These are phyloP conservation scores for Cyberlindnera sargentensis DNA, from an alignment of 805 yeast genomes.

Conservation along the genomic window DNA sequence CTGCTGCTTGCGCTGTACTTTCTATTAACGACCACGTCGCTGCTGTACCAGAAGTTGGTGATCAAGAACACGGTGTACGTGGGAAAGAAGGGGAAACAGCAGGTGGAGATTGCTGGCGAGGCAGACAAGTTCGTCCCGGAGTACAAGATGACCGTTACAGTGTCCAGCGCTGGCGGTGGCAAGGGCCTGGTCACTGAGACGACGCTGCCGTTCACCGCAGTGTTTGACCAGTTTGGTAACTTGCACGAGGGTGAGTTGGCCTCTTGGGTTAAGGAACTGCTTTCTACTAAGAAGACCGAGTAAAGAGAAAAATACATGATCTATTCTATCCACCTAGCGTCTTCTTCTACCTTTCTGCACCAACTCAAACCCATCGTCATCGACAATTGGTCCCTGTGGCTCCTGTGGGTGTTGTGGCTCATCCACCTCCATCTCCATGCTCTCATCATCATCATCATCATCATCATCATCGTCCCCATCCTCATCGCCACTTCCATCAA, in stretches of 20 bases:
- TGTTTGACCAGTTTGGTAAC: constrained; percentile 35
- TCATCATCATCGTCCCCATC: constrained; percentile 39
- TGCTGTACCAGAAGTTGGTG: constrained; percentile 29
- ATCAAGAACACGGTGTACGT: constrained; percentile 38
- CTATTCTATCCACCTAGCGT: not conserved
- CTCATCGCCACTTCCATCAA: constrained; percentile 43
- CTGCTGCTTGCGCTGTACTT: constrained; percentile 34
- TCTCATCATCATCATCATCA: constrained; percentile 26
- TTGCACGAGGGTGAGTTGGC: constrained; percentile 34
- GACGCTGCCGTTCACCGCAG: constrained; percentile 25
- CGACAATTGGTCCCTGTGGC: constrained; percentile 59
- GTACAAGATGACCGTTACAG: constrained; percentile 33
- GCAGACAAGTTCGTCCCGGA: constrained; percentile 38
- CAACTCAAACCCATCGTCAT: constrained; percentile 91
- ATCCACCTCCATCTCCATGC: constrained; percentile 33
- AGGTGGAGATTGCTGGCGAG: constrained; percentile 23
- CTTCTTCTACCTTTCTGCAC: constrained; percentile 62
- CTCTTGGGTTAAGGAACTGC: constrained; percentile 30
- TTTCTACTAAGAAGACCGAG: not conserved
- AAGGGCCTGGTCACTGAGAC: constrained; percentile 12
- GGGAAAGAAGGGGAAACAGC: constrained; percentile 31
- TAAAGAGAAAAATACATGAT: not conserved
- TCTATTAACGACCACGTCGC: constrained; percentile 31
- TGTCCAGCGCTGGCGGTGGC: constrained; percentile 16
- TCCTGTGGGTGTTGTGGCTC: constrained; percentile 19